A percentile compares a stretch with the other conserved stretches of the same genome.
Evolutionary conservation across 2,329 filamentous ascomycete genomes (phyloP).

Genomic region (Calonectria pteridis): DNA sequence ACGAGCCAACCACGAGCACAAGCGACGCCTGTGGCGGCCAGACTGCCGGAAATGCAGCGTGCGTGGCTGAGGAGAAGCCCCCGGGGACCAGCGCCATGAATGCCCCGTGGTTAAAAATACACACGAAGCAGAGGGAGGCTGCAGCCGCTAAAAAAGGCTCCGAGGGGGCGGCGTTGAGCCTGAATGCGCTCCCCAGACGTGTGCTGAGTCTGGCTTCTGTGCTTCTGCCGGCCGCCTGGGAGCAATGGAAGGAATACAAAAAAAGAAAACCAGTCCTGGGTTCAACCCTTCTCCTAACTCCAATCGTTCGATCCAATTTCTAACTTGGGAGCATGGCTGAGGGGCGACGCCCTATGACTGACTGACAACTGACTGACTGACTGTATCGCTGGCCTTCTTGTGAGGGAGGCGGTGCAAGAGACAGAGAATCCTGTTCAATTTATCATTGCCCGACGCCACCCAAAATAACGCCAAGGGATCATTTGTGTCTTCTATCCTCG

Average conservation of each 20-base stretch:
- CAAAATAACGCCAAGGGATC: not conserved
- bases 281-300: not conserved
- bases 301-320: not conserved
- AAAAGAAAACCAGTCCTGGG: not conserved
- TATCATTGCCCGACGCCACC: not conserved
- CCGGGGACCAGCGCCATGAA: constrained; percentile 5
- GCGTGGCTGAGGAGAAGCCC: constrained; percentile 14
- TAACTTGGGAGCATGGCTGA: constrained; percentile 8
- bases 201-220: not conserved
- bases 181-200: not conserved
- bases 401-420: not conserved
- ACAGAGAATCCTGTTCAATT: not conserved
- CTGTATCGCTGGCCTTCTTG: not conserved
- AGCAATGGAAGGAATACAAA: not conserved
- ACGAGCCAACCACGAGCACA: not conserved
- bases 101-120: constrained; percentile 10
- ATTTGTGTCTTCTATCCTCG: not conserved
- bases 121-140: not conserved
- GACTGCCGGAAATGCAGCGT: constrained; percentile 5
- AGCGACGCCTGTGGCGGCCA: constrained; percentile 12
- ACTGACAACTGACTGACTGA: not conserved
- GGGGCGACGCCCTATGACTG: not conserved
- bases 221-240: not conserved
- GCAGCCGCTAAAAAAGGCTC: constrained; percentile 3
- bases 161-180: not conserved